Conservation (phyloP, 2,329 filamentous ascomycete species). For the Calycina herbarum region DNA sequence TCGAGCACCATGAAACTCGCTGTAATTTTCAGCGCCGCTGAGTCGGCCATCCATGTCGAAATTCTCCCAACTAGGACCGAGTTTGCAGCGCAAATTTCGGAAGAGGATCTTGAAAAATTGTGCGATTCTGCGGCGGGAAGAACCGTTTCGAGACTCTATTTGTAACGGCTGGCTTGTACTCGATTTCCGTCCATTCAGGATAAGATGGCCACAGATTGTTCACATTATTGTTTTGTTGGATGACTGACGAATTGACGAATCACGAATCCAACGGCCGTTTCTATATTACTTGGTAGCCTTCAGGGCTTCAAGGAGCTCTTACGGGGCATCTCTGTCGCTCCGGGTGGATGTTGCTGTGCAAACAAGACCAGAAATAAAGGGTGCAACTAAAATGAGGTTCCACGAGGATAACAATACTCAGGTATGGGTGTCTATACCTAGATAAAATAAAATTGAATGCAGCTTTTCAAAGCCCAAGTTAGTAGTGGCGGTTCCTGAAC, state of each 20-base stretch:
- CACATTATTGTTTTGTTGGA: background rate
- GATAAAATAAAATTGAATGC: background rate
- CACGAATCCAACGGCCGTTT: background rate
- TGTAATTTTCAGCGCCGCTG: constrained; percentile 57
- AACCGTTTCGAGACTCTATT: constrained; percentile 20
- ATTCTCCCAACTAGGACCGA: constrained; percentile 36
- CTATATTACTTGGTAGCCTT: background rate
- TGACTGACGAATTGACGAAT: background rate
- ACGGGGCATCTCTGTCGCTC: background rate
- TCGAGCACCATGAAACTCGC: constrained; percentile 61
- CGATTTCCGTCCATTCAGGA: background rate
- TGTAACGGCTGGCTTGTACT: background rate
- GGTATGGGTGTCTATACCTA: constrained; percentile 1
- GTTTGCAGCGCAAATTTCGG: constrained; percentile 44
- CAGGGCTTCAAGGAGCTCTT: background rate
- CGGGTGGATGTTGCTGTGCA: constrained; percentile 1
- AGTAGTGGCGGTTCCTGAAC: background rate
- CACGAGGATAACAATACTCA: background rate
- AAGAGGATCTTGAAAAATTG: constrained; percentile 34
- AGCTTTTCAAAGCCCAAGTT: background rate
- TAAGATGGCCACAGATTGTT: background rate
- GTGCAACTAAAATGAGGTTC: background rate
- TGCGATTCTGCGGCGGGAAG: constrained; percentile 12
- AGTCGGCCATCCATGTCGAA: constrained; percentile 56
- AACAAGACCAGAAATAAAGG: background rate